Base-by-base conservation (phyloP, 1,284 basidiomycete species). In the Porogramme epimiltina region DNA sequence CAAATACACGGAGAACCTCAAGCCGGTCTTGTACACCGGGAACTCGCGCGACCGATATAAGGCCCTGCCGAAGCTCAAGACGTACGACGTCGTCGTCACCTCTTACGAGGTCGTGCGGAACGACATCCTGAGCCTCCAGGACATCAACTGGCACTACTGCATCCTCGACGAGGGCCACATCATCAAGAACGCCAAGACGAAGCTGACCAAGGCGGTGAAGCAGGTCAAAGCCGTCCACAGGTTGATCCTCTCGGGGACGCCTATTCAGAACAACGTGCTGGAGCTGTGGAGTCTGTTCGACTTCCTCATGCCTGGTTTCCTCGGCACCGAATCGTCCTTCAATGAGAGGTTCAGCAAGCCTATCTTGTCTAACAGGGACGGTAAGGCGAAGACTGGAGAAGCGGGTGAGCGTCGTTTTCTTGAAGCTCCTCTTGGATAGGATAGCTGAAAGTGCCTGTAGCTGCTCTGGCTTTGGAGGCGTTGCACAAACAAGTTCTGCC, bases 201-300 rank as follows among this genome's bases (percentile, higher is more conserved):
- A 99, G 72, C 81, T 99, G 44, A 95, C 96, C 0, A 94, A 95
- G 68, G 94, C 97, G 0, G 93, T 99, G 61, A 99, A 99, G 73
- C 84, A 80, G 61, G 82, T 99, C 45, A 84, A 83, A 47, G 92
- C 96, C 1, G 88, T 96, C 59, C 97, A 99, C 71, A 87, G 97
- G 15, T 76, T 99, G 18, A 89, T 99, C 63, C 77, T 99, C 1
- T 97, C 95, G 0, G 97, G 97, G 23, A 99, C 97, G 11, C 97
- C 97, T 0, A 98, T 99, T 53, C 97, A 99, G 75, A 99, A 99
- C 72, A 99, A 99, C 66, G 95, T 99, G 8, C 76, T 99, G 37
- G 97, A 99, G 70, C 75, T 99, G 3, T 99, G 97, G 97, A 97
- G 93, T 71, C 76, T 99, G 51, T 99, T 99, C 70, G 97, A 99